phyloP scores from a whole-genome alignment of 1,139 yeast genomes.

The Candida labiduridarum region DNA sequence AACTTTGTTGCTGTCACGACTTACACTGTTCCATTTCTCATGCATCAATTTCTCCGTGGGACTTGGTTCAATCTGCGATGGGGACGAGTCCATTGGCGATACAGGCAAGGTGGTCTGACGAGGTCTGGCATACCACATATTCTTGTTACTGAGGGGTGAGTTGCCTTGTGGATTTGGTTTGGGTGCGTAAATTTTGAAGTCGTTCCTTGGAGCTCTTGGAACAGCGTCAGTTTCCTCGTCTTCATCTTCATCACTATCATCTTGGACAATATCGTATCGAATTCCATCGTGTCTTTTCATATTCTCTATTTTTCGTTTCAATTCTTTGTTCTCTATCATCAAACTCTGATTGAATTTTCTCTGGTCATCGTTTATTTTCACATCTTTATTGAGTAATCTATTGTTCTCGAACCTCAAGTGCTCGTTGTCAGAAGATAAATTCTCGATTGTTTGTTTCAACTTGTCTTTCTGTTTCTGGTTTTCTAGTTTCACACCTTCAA shows the following conservation, averaged over 20 bases:
- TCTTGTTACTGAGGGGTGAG: neutral
- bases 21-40: neutral
- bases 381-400: neutral
- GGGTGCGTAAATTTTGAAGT: neutral
- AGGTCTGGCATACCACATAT: neutral
- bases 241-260: constrained; percentile 3
- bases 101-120: neutral
- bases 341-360: neutral
- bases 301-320: neutral
- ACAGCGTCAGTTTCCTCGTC: neutral
- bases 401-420: neutral
- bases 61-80: neutral
- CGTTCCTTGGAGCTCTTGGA: neutral
- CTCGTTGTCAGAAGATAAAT: neutral
- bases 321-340: constrained; percentile 2
- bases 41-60: constrained; percentile 1
- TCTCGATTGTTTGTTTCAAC: neutral
- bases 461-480: neutral
- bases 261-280: constrained; percentile 1
- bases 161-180: neutral
- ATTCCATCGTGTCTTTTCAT: neutral
- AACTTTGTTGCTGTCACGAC: neutral
- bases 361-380: neutral
- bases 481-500: neutral
- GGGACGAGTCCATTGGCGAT: neutral